Conservation (phyloP, 1,284 basidiomycete genomes). For the Papiliotrema nemorosa region DNA sequence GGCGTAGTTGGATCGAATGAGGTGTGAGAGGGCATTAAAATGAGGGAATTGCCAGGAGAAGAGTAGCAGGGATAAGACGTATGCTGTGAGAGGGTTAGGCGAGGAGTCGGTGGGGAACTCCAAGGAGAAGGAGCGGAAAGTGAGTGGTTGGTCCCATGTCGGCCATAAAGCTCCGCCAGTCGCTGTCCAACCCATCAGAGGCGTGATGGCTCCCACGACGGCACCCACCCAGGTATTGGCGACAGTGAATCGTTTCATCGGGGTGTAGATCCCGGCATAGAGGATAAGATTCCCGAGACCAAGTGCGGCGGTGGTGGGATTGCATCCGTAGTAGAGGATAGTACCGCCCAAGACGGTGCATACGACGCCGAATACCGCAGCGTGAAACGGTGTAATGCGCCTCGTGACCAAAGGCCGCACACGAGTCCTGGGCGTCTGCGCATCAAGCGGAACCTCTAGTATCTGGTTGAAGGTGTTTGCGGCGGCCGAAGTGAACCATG, state of each 20-base stretch:
- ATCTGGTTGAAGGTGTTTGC: slow-evolving; percentile 96
- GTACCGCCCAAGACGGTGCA: slow-evolving; percentile 75
- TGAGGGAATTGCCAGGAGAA: slow-evolving; percentile 99
- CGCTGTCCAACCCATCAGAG: slow-evolving; percentile 97
- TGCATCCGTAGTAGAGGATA: slow-evolving; percentile 79
- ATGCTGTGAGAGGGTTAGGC: slow-evolving; percentile 68
- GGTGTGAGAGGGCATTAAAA: slow-evolving; percentile 89
- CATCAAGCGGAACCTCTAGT: slow-evolving; percentile 91
- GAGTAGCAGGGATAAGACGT: slow-evolving; percentile 73
- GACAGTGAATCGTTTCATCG: slow-evolving; percentile 84
- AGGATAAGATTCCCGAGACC: slow-evolving; percentile 82
- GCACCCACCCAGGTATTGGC: slow-evolving; percentile 94
- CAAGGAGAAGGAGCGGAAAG: slow-evolving; percentile 37
- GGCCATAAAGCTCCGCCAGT: slow-evolving; percentile 78
- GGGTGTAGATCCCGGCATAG: slow-evolving; percentile 91
- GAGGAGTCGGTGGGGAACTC: slow-evolving; percentile 13
- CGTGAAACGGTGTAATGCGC: slow-evolving; percentile 78
- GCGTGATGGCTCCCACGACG: slow-evolving; percentile 87
- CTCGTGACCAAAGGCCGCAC: slow-evolving; percentile 82
- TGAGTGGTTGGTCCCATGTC: slow-evolving; percentile 57
- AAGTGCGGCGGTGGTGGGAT: slow-evolving; percentile 79
- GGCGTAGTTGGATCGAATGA: slow-evolving; percentile 84
- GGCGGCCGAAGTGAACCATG: slow-evolving; percentile 83
- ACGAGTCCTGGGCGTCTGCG: slow-evolving; percentile 92
- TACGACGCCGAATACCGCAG: slow-evolving; percentile 68